Evolutionary conservation across 2,329 filamentous ascomycete species (phyloP).

Genomic region (Cladosporium sp.): DNA sequence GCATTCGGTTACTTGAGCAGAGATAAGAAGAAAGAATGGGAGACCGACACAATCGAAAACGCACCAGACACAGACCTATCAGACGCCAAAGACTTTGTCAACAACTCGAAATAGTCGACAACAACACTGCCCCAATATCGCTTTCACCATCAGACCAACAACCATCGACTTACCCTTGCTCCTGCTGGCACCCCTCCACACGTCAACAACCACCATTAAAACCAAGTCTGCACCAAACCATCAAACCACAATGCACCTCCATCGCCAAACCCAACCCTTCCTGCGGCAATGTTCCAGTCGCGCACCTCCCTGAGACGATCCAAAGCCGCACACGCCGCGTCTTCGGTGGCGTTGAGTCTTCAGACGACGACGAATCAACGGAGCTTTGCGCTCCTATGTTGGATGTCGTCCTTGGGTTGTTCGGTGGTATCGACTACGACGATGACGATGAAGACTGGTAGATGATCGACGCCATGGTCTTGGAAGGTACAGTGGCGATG

Average conservation of each 20-base stretch:
- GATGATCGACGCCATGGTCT: background rate
- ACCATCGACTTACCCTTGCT: background rate
- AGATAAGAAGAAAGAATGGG: conserved; percentile 1
- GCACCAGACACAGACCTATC: conserved; percentile 14
- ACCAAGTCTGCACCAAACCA: background rate
- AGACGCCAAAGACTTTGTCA: conserved; percentile 8
- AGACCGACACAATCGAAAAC: conserved; percentile 18
- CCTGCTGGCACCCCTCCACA: conserved; percentile 7
- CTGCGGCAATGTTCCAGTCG: background rate
- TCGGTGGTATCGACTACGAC: conserved; percentile 48
- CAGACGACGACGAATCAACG: conserved; percentile 39
- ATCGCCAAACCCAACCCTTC: background rate
- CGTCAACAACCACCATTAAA: background rate
- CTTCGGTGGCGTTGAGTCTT: conserved; percentile 40
- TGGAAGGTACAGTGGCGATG: background rate
- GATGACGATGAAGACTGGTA: conserved; percentile 20
- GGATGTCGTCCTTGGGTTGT: conserved; percentile 48
- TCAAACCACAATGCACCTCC: background rate
- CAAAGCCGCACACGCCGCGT: conserved; percentile 31
- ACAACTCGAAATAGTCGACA: background rate
- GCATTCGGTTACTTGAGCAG: background rate
- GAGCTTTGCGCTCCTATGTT: conserved; percentile 47
- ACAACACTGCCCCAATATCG: background rate
- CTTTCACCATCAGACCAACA: background rate
- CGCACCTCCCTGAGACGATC: conserved; percentile 1